Percentiles rank a stretch among this genome's conserved stretches.
phyloP scores from a whole-genome alignment of 768 basidiomycete species.

The Fibroporia radiculosa region DNA sequence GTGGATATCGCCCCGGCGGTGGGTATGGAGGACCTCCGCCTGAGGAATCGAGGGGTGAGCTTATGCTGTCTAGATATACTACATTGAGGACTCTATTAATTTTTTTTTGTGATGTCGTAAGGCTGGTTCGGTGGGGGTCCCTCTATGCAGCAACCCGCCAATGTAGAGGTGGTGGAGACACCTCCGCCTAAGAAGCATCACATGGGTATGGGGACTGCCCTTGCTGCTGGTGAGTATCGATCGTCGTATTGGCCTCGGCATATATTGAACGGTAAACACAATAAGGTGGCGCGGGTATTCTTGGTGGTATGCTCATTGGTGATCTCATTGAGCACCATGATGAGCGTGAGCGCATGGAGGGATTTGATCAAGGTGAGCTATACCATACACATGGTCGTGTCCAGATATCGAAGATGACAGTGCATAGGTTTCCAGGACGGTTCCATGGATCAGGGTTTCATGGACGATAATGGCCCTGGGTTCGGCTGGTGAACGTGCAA shows the following conservation, averaged over 20 bases:
- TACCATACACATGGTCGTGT: no score
- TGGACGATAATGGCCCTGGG: no score
- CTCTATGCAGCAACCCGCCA: slow-evolving; percentile 19
- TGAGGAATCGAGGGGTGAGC: background rate
- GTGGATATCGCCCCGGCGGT: slow-evolving; percentile 9
- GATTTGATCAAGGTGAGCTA: slow-evolving; percentile 28
- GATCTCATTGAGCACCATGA: slow-evolving; percentile 41
- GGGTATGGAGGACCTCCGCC: slow-evolving; percentile 3
- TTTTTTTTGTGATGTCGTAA: no score
- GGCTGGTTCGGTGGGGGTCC: slow-evolving; percentile 29
- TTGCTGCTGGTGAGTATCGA: slow-evolving; percentile 35
- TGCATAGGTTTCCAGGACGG: slow-evolving; percentile 2
- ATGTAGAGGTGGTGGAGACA: slow-evolving; percentile 25
- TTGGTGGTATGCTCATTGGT: slow-evolving; percentile 52
- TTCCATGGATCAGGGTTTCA: background rate
- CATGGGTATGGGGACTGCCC: slow-evolving; percentile 40
- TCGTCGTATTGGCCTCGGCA: background rate
- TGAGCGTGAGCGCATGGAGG: slow-evolving; percentile 23
- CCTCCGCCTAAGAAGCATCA: slow-evolving; percentile 38
- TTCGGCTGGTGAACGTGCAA: no score
- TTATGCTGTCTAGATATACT: background rate
- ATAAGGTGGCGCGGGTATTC: slow-evolving; percentile 53
- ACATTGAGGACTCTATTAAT: background rate
- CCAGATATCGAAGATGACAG: no score
- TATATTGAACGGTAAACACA: background rate